A percentile compares a stretch with the other conserved stretches of the same genome.
Evolutionary conservation across 768 basidiomycete genomes (phyloP).

Genomic region (Antrodiella citrinella): DNA sequence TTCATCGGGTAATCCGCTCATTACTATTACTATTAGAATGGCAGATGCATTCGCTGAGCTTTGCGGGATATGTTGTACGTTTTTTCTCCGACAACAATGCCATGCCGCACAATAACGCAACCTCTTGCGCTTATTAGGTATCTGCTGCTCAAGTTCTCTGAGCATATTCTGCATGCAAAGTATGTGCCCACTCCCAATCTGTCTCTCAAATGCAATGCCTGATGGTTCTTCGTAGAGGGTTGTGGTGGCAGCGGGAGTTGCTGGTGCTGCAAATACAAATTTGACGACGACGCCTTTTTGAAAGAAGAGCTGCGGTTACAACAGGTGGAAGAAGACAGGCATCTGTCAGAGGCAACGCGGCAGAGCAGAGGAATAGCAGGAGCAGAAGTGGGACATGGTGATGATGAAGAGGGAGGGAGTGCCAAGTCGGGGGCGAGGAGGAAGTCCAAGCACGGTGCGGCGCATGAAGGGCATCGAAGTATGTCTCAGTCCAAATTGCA

Average conservation of each 20-base stretch:
- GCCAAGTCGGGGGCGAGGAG: too few relatives aligned
- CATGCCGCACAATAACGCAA: too few relatives aligned
- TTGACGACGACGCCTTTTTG: constrained; percentile 2
- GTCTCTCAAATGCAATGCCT: neutral
- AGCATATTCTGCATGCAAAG: neutral
- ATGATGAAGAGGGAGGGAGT: too few relatives aligned
- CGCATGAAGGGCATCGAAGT: too few relatives aligned
- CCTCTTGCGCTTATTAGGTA: constrained; percentile 1
- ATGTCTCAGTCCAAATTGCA: too few relatives aligned
- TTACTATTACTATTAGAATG: constrained; percentile 2
- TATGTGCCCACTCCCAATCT: neutral
- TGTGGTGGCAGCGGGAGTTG: neutral
- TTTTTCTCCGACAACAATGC: neutral
- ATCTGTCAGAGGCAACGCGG: neutral
- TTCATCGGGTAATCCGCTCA: neutral
- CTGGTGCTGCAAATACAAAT: neutral
- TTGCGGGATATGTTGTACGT: constrained; percentile 9
- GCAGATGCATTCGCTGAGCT: constrained; percentile 2
- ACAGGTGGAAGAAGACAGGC: neutral
- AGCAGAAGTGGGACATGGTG: too few relatives aligned
- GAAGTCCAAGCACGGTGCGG: too few relatives aligned
- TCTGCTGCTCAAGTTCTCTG: constrained; percentile 4
- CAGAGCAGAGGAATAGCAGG: too few relatives aligned
- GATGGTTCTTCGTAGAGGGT: neutral
- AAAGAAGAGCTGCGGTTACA: neutral